These are phyloP conservation scores for Stromatinia cepivora DNA, from an alignment of 2,329 filamentous ascomycete species.

Conservation along the genomic window DNA sequence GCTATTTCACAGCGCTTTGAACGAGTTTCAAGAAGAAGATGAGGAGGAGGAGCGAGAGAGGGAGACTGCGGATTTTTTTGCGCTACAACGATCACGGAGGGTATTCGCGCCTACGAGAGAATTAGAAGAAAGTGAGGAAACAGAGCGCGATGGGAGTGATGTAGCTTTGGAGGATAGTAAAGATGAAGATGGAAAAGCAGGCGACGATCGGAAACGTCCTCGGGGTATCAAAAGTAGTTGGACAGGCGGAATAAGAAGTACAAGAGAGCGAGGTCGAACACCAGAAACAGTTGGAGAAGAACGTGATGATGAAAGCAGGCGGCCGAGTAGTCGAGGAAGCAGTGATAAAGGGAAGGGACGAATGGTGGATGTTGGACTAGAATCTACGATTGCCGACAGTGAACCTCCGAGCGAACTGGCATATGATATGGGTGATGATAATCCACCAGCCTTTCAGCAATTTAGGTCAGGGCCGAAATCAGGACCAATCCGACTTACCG, in stretches of 20 bases:
- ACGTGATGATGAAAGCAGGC: conserved; percentile 36
- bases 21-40: conserved; percentile 89
- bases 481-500: conserved; percentile 38
- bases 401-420: conserved; percentile 62
- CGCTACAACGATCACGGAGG: conserved; percentile 82
- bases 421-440: conserved; percentile 54
- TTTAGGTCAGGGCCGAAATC: conserved; percentile 45
- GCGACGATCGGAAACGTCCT: conserved; percentile 47
- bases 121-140: conserved; percentile 81
- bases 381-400: conserved; percentile 61
- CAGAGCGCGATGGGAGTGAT: conserved; percentile 69
- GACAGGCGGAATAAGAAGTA: conserved; percentile 49
- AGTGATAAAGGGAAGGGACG: conserved; percentile 59
- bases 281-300: conserved; percentile 43
- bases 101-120: conserved; percentile 78
- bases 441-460: conserved; percentile 62
- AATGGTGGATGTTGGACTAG: conserved; percentile 86
- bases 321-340: conserved; percentile 36
- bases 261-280: conserved; percentile 34
- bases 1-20: conserved; percentile 88
- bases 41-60: conserved; percentile 88
- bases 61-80: conserved; percentile 92
- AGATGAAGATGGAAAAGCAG: conserved; percentile 48
- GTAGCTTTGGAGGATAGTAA: conserved; percentile 55
- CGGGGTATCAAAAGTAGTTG: conserved; percentile 63